A percentile compares a stretch with the other conserved stretches of the same genome.
phyloP scores from a whole-genome alignment of 768 basidiomycete species.

The Suillus subaureus region DNA sequence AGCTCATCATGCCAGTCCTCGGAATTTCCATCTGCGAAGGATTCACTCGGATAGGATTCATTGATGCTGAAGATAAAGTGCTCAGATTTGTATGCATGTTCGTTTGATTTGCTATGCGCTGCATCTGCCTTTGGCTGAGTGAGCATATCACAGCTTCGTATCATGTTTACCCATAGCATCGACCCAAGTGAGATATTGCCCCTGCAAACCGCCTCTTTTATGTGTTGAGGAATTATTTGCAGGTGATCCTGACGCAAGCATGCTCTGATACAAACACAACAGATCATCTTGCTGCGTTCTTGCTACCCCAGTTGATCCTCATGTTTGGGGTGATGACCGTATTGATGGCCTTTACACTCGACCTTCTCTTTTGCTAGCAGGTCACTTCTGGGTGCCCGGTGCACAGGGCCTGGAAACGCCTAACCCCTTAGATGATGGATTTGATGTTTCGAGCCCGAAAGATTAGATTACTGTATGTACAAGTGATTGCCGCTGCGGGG shows the following conservation, averaged over 20 bases:
- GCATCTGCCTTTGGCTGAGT: background rate
- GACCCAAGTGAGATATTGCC: conserved; percentile 44
- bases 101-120: conserved; percentile 26
- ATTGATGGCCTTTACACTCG: background rate
- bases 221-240: background rate
- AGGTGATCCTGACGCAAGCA: conserved; percentile 67
- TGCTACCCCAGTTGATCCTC: conserved; percentile 6
- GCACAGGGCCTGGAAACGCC: background rate
- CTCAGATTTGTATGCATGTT: conserved; percentile 71
- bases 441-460: background rate
- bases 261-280: conserved; percentile 65
- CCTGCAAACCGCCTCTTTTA: background rate
- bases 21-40: conserved; percentile 60
- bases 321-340: background rate
- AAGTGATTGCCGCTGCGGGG: too few relatives aligned
- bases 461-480: background rate
- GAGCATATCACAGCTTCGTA: conserved; percentile 44
- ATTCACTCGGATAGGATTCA: conserved; percentile 47
- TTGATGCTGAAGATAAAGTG: conserved; percentile 55
- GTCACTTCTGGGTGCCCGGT: background rate
- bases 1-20: conserved; percentile 59
- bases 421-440: background rate
- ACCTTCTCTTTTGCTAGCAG: background rate
- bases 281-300: conserved; percentile 29
- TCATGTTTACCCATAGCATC: conserved; percentile 65